Evolutionary conservation across 2,329 filamentous ascomycete species (phyloP), one percentile per base, ranked within the genome.

Genomic region (Cytospora mali): DNA sequence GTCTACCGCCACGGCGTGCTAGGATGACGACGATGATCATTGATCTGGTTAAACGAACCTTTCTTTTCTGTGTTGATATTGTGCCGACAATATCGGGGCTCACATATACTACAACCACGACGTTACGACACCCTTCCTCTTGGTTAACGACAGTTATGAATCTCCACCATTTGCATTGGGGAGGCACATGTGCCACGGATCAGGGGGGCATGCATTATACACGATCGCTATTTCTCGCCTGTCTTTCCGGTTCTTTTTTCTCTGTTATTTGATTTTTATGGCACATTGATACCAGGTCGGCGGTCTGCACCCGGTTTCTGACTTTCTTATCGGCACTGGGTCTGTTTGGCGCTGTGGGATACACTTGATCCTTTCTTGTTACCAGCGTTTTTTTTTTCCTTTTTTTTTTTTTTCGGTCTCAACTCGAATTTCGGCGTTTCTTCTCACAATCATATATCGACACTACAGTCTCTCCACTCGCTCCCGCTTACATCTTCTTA

Each of bases 1-100:
- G 21, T 68, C 69, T 2, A 70, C 66, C 16, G 68, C 68, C 5
- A 68, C 70, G 4, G 69, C 69, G 0, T 69, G 68, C 42, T 71
- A 64, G 57, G 29, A 27, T 4, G 14, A 31, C 10, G n/a, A 31
- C 27, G 28, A 3, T 3, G 21, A 23, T 6, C 1, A 18, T 28
- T 1, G n/a, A 31, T 27, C 9, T 16, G 21, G n/a, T 16, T 16
- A 39, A 21, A 18, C 35, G 16, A 27, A 42, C 23, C 49, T 13
- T 39, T 35, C 4, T 49, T 48, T 54, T 23, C 50, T 21, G 48
- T 54, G 58, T 60, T 42, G 50, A 54, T 60, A 54, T 60, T 49
- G 39, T 39, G 27, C 58, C 58, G 35, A 33, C 1, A 29, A 33
- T 14, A 14, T 28, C 28, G 35, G 50, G 35, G 35, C n/a, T 49